Evolutionary conservation across 495 filamentous ascomycete species (phyloP).

Genomic region (Neurospora intermedia): DNA sequence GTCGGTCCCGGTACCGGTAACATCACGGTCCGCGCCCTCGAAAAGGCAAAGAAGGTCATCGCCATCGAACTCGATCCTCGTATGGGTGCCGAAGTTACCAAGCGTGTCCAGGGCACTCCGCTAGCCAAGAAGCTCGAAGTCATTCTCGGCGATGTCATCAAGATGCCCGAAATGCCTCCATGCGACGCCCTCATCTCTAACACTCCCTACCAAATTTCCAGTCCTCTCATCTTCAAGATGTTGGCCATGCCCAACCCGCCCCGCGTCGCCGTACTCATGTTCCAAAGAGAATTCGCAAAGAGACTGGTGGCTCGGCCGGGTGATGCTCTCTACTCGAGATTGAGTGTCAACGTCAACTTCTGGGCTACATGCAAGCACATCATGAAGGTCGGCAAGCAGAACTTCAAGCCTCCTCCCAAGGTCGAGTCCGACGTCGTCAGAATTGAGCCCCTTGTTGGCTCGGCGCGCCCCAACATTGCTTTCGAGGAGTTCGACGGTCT

Average conservation of each 20-base stretch:
- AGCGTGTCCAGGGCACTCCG: constrained; percentile 80
- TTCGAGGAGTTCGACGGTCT: constrained; percentile 92
- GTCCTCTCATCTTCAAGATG: constrained; percentile 85
- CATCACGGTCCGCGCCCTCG: constrained; percentile 77
- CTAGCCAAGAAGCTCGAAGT: constrained; percentile 72
- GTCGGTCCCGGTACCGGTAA: constrained; percentile 30
- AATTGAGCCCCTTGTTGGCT: constrained; percentile 39
- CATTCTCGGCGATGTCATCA: constrained; percentile 87
- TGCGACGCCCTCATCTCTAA: constrained; percentile 92
- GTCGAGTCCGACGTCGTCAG: constrained; percentile 60
- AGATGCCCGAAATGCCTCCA: constrained; percentile 63
- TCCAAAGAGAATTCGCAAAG: constrained; percentile 27
- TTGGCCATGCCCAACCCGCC: constrained; percentile 62
- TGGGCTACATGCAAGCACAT: constrained; percentile 81
- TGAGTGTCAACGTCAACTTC: constrained; percentile 89
- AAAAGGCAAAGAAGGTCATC: constrained; percentile 75
- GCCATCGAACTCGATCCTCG: constrained; percentile 87
- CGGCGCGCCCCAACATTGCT: constrained; percentile 63
- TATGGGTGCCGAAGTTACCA: constrained; percentile 95
- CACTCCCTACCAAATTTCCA: constrained; percentile 90
- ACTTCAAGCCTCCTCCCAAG: constrained; percentile 87
- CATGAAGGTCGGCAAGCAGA: constrained; percentile 85
- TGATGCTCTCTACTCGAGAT: constrained; percentile 76
- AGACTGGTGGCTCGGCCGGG: constrained; percentile 22
- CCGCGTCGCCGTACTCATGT: constrained; percentile 74